These are phyloP conservation scores for Pichia nanzhaoensis DNA, from an alignment of 805 yeast genomes.

Conservation along the genomic window DNA sequence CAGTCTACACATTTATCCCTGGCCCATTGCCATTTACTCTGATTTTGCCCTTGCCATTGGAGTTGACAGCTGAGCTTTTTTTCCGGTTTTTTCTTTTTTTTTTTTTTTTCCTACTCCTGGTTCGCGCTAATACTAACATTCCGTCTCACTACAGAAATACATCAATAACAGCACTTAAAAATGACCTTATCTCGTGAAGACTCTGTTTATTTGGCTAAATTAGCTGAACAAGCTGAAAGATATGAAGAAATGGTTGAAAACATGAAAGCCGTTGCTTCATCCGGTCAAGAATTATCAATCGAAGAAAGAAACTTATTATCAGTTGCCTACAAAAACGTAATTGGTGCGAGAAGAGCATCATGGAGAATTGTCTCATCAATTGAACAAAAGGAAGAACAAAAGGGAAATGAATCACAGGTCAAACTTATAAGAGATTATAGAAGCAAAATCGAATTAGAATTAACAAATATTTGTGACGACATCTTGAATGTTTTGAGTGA, in stretches of 20 bases:
- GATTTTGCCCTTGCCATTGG: too few relatives aligned
- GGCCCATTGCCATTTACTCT: too few relatives aligned
- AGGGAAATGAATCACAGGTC: constrained; percentile 90
- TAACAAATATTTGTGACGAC: constrained; percentile 90
- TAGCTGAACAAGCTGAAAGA: constrained; percentile 99
- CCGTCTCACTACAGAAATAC: not conserved
- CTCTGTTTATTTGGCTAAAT: constrained; percentile 94
- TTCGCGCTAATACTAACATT: constrained; percentile 1
- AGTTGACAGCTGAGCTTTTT: not conserved
- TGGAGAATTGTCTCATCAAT: constrained; percentile 98
- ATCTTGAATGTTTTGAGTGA: constrained; percentile 80
- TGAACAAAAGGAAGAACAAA: constrained; percentile 96
- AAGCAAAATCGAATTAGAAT: constrained; percentile 87
- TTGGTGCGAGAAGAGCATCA: constrained; percentile 98
- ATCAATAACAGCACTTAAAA: constrained; percentile 4
- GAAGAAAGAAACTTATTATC: constrained; percentile 97
- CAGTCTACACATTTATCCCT: too few relatives aligned
- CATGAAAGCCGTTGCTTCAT: constrained; percentile 95
- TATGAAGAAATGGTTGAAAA: constrained; percentile 99
- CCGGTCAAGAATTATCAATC: constrained; percentile 91
- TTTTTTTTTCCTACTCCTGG: not conserved
- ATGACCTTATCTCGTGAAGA: constrained; percentile 93
- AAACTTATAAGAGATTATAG: constrained; percentile 88
- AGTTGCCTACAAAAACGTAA: constrained; percentile 96
- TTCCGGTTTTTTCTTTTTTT: not conserved